Conservation (phyloP, 1,139 yeast species). For the Eremothecium coryli region DNA sequence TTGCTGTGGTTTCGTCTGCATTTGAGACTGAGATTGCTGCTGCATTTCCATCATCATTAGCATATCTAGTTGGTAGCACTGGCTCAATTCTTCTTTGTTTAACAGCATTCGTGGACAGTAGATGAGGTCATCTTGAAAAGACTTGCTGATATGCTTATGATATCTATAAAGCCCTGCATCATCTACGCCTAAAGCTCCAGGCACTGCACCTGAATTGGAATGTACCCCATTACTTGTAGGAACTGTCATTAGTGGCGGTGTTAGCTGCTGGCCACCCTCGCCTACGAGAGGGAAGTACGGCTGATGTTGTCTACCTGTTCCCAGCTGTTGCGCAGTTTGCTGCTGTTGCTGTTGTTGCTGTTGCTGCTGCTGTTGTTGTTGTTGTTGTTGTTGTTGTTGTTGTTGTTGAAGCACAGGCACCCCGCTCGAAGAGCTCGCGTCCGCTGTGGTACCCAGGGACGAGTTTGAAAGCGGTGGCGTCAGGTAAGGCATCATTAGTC, state of each 20-base stretch:
- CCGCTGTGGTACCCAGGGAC: conserved; percentile 1
- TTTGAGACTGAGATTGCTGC: conserved; percentile 8
- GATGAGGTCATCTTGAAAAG: conserved; percentile 26
- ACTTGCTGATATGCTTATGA: conserved; percentile 17
- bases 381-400: not conserved
- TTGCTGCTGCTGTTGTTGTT: not conserved
- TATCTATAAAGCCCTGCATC: conserved; percentile 4
- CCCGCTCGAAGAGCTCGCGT: not conserved
- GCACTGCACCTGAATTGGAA: not conserved
- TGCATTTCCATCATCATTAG: conserved; percentile 16
- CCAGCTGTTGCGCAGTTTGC: not conserved
- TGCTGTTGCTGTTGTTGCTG: not conserved
- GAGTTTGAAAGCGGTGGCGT: conserved; percentile 10
- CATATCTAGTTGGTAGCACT: conserved; percentile 17
- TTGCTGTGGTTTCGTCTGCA: conserved; percentile 13
- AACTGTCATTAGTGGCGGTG: conserved; percentile 2
- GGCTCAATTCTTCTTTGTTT: conserved; percentile 15
- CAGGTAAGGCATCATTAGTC: conserved; percentile 7
- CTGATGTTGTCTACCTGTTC: not conserved
- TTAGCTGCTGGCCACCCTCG: conserved; percentile 3
- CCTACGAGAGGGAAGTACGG: conserved; percentile 3
- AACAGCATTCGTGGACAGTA: conserved; percentile 24
- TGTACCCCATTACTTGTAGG: not conserved
- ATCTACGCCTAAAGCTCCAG: not conserved
- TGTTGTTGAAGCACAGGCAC: conserved; percentile 3